Evolutionary conservation across 768 basidiomycete genomes (phyloP), one percentile per base, ranked within the genome.

Genomic region (Lactarius quietus): DNA sequence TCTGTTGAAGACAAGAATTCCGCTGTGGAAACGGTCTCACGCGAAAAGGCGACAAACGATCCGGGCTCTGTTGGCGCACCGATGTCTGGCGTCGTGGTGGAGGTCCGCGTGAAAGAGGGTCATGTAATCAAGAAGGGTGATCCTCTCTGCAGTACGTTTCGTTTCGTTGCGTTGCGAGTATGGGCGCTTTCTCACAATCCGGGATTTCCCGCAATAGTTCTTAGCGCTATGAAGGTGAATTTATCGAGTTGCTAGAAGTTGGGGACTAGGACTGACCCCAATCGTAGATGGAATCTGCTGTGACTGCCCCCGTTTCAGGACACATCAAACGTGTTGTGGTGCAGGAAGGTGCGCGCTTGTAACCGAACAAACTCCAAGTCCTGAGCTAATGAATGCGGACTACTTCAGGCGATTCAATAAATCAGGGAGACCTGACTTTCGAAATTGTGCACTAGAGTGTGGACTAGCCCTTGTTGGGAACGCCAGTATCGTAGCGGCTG

Each of bases 91-190:
- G 96, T 98, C 57, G 95, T 98, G 61, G 92, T 99, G 20, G 97
- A 99, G 76, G 95, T 99, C 56, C 84, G 96, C 72, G 95, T 98
- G 66, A 96, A 97, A 79, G 97, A 98, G 77, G 95, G 95, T 28
- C 90, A 95, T 64, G 93, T 96, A 74, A 95, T 99, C 77, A 95
- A 90, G 86, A 96, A 95, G 79, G 97, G 97, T 58, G 97, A 99
- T 79, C 95, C 96, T 64, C 80, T 98, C 69, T 91, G 91, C 77
- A 87, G 90, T 91, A 76, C 78, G 88, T 85, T 51, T 65, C 69
- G 61, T 68, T 66, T 28, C 55, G 57, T 29, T 33, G 62, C 45
- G n/a, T 51, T 15, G n/a, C n/a, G 54, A 43, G 31, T 51, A 65
- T 60, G 64, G 26, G 33, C 38, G 35, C 64, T 43, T 48, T 45